Evolutionary conservation across 495 filamentous ascomycete genomes (phyloP), one percentile per base, ranked within the genome.

Genomic region (Aspergillus indologenus): DNA sequence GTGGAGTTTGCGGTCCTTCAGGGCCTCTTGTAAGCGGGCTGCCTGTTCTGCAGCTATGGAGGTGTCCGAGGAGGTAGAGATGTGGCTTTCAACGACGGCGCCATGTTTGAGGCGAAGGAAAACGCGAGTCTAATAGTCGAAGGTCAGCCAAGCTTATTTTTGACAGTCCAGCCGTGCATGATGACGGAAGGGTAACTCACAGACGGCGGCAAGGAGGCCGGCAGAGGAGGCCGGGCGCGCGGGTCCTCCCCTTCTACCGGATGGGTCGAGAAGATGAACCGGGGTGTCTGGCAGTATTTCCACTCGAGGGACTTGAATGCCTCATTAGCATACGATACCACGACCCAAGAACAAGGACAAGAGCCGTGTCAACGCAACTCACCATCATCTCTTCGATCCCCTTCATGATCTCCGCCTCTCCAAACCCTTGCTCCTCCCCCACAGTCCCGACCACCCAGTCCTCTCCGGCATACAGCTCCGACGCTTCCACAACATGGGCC

Each of bases 261-360:
- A 60, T 79, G 76, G 19, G 80, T 84, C 7, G 83, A 85, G 48
- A 96, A 87, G 22, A 83, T 88, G 68, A 97, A 96, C 64, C 87
- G 84, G 0, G 92, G 92, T 19, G 92, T 96, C 70, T 96, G 90
- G 2, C 79, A 81, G 69, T 86, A 95, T 62, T 88, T 87, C 90
- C 90, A 96, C 14, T 88, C 85, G 5, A 73, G 66, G 0, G 89
- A 90, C 84, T 90, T 47, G 43, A n/a, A 19, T 24, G 18, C 31
- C 12, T 34, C 21, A 7, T 40, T 6, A 19, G 12, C 24, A 22
- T n/a, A 20, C 17, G 8, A 43, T 15, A 14, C 7, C 31, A 31
- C 46, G 12, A 15, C 2, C 17, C 45, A 19, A 17, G 9, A 29
- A 29, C 26, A 9, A 29, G 26, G 26, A n/a, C n/a, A n/a, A n/a